These are phyloP conservation scores for Barnettozyma sp. DNA, from an alignment of 805 yeast species.

Conservation along the genomic window DNA sequence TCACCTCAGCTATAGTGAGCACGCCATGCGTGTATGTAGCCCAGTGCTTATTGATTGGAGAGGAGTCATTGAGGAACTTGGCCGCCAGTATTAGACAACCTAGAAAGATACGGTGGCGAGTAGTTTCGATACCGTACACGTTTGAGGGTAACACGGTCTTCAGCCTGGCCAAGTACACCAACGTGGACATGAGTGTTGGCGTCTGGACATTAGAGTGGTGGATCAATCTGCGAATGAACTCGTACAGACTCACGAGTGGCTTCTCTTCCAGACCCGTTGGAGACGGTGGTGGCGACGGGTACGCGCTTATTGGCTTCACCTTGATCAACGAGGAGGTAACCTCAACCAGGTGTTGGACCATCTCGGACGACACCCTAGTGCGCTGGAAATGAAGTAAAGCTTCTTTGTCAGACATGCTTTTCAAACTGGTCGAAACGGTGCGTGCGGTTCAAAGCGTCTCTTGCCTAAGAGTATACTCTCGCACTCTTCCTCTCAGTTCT, in stretches of 20 bases:
- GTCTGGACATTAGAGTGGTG: constrained; percentile 87
- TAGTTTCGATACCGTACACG: constrained; percentile 87
- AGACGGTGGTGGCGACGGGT: constrained; percentile 36
- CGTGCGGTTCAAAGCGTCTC: no score
- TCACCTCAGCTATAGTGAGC: constrained; percentile 68
- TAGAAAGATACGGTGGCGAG: constrained; percentile 86
- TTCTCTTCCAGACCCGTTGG: constrained; percentile 19
- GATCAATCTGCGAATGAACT: constrained; percentile 68
- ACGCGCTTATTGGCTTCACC: constrained; percentile 25
- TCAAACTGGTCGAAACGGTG: no score
- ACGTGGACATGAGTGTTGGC: constrained; percentile 88
- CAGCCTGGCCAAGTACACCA: constrained; percentile 75
- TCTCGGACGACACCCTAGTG: constrained; percentile 49
- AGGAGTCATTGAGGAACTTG: constrained; percentile 84
- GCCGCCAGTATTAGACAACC: constrained; percentile 91
- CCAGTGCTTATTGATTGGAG: constrained; percentile 97
- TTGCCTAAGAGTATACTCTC: no score
- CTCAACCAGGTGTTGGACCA: constrained; percentile 51
- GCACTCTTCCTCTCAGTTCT: no score
- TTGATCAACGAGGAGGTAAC: constrained; percentile 53
- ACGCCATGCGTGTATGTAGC: constrained; percentile 86
- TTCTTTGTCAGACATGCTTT: constrained; percentile 39
- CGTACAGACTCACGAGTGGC: constrained; percentile 33
- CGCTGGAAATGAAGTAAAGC: constrained; percentile 49
- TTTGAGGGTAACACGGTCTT: constrained; percentile 75